Evolutionary conservation across 1,284 basidiomycete genomes (phyloP).

Genomic region (Stereum hirsutum): DNA sequence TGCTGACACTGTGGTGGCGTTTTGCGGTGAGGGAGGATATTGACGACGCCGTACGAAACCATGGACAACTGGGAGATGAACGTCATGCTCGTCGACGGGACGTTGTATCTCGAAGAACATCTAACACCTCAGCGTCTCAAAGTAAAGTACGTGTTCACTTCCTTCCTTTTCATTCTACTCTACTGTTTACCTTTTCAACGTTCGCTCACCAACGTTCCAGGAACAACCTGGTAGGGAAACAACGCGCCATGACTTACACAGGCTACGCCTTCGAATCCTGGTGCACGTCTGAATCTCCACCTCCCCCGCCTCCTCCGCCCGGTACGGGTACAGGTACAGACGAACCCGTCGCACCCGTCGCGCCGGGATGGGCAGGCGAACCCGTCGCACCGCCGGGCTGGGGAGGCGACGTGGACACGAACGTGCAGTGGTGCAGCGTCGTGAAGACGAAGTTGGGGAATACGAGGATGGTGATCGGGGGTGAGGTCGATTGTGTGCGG

Average conservation of each 20-base stretch:
- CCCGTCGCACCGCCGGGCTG: constrained; percentile 42
- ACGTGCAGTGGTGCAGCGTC: constrained; percentile 93
- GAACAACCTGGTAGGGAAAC: constrained; percentile 49
- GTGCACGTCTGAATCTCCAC: constrained; percentile 71
- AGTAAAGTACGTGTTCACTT: constrained; percentile 46
- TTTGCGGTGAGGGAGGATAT: constrained; percentile 44
- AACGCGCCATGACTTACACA: constrained; percentile 58
- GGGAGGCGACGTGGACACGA: constrained; percentile 87
- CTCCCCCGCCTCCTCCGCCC: too few species aligned
- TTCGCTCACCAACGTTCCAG: constrained; percentile 24
- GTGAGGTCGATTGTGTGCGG: constrained; percentile 91
- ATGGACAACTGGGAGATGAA: constrained; percentile 81
- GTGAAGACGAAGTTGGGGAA: constrained; percentile 84
- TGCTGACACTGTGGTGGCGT: constrained; percentile 14
- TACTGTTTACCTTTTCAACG: constrained; percentile 7
- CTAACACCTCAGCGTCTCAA: constrained; percentile 41
- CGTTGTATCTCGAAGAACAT: constrained; percentile 83
- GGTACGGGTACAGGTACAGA: too few species aligned
- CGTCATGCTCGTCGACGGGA: constrained; percentile 70
- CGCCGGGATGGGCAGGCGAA: too few species aligned
- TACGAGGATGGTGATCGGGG: constrained; percentile 80
- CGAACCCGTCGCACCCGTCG: too few species aligned
- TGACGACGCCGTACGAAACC: constrained; percentile 76
- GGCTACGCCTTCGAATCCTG: constrained; percentile 87
- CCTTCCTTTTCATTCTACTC: not conserved